A percentile compares a stretch with the other conserved stretches of the same genome.
Evolutionary conservation across 2,329 filamentous ascomycete genomes (phyloP).

Genomic region (Aquanectria penicillioides): DNA sequence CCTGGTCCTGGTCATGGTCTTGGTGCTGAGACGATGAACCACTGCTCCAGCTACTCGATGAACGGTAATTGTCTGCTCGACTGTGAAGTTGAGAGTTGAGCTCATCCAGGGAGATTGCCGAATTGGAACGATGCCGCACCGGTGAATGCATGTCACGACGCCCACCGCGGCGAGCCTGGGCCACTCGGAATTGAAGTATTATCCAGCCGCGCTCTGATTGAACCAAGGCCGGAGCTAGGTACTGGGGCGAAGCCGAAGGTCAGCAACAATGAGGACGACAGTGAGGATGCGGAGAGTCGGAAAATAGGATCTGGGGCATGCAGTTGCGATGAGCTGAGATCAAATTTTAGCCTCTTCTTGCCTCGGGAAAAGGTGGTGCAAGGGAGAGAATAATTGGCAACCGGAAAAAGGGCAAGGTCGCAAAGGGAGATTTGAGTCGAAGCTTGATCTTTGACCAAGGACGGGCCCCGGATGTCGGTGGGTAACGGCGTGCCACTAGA

Average conservation of each 20-base stretch:
- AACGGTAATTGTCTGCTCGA: neutral
- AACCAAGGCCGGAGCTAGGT: neutral
- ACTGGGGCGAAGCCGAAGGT: neutral
- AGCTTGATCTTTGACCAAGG: slow-evolving; percentile 7
- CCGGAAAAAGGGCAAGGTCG: neutral
- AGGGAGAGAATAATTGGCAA: neutral
- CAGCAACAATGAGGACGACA: neutral
- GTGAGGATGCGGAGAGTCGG: neutral
- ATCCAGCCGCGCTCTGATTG: neutral
- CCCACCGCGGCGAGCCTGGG: neutral
- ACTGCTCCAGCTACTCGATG: neutral
- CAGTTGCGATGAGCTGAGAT: neutral
- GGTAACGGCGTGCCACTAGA: slow-evolving; percentile 16
- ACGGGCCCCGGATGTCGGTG: slow-evolving; percentile 21
- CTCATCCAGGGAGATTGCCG: slow-evolving; percentile 37
- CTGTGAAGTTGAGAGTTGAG: slow-evolving; percentile 11
- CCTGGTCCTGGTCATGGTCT: slow-evolving; percentile 13
- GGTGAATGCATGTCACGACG: slow-evolving; percentile 18
- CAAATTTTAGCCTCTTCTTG: slow-evolving; percentile 1
- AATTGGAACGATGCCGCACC: slow-evolving; percentile 27
- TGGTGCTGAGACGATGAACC: neutral
- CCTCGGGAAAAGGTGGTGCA: neutral
- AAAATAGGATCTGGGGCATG: neutral
- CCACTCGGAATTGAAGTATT: neutral
- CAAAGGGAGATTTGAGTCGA: neutral